phyloP scores from a whole-genome alignment of 805 yeast genomes.

The Saccharomyces jurei region DNA sequence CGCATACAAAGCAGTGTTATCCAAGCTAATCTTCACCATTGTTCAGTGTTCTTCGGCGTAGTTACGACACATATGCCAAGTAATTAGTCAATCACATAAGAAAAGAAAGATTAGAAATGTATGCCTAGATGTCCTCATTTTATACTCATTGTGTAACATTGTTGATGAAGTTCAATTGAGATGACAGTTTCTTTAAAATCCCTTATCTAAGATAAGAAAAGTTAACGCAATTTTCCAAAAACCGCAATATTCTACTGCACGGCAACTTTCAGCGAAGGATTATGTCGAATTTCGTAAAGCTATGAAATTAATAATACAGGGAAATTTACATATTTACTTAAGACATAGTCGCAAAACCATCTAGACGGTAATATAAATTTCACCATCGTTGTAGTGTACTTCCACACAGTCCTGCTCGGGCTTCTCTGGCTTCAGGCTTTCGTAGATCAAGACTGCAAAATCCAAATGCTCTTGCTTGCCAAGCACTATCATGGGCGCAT shows the following conservation, averaged over 20 bases:
- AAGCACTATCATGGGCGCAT: slow-evolving; percentile 90
- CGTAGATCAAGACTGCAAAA: slow-evolving; percentile 83
- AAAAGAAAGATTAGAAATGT: neutral
- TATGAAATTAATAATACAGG: neutral
- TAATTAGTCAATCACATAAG: neutral
- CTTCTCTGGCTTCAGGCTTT: slow-evolving; percentile 67
- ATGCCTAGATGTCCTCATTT: neutral
- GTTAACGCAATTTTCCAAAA: neutral
- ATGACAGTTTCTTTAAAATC: neutral
- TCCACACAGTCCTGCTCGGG: slow-evolving; percentile 62
- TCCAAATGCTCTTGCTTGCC: slow-evolving; percentile 48
- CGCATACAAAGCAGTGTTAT: slow-evolving; percentile 30
- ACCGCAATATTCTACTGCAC: neutral
- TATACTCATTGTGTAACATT: neutral
- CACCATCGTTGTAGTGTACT: slow-evolving; percentile 42
- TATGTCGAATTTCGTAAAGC: neutral
- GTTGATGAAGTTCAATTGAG: neutral
- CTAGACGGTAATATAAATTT: slow-evolving; percentile 1
- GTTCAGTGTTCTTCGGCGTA: neutral
- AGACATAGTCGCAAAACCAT: neutral
- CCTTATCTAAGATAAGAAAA: neutral
- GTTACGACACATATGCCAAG: neutral
- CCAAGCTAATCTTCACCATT: slow-evolving; percentile 19
- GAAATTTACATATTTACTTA: neutral
- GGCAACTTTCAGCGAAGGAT: neutral